These are phyloP conservation scores for Solanum tarijense DNA, from an alignment of 257 asterid genomes.

Conservation along the genomic window DNA sequence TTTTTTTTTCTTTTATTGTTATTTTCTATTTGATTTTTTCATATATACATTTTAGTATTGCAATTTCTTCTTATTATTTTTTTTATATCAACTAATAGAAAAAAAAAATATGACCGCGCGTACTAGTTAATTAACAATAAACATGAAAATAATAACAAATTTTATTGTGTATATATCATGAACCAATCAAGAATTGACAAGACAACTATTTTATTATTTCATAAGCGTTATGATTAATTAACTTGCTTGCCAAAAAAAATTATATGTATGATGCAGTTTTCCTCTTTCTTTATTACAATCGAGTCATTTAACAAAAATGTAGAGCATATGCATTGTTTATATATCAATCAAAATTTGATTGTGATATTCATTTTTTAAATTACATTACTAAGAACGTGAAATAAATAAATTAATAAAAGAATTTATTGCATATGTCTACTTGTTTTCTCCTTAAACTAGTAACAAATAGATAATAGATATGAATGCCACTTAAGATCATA, in stretches of 20 bases:
- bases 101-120: too few species aligned
- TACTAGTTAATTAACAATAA: too few species aligned
- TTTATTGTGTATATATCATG: not conserved
- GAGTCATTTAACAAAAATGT: not conserved
- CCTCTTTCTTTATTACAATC: not conserved
- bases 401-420: not conserved
- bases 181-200: not conserved
- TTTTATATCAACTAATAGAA: too few species aligned
- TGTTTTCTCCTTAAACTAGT: not conserved
- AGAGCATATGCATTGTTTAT: not conserved
- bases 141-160: not conserved
- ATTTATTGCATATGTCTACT: not conserved
- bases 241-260: not conserved
- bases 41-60: too few species aligned
- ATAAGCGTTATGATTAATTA: not conserved
- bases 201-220: not conserved
- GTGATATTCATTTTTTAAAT: not conserved
- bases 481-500: not conserved
- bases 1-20: too few species aligned
- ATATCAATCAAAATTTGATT: not conserved
- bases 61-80: too few species aligned
- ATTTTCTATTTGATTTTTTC: too few species aligned
- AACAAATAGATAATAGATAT: not conserved
- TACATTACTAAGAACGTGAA: not conserved
- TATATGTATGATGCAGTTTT: not conserved